These are phyloP conservation scores for Coniochaeta ligniaria DNA, from an alignment of 2,329 filamentous ascomycete genomes.

Conservation along the genomic window DNA sequence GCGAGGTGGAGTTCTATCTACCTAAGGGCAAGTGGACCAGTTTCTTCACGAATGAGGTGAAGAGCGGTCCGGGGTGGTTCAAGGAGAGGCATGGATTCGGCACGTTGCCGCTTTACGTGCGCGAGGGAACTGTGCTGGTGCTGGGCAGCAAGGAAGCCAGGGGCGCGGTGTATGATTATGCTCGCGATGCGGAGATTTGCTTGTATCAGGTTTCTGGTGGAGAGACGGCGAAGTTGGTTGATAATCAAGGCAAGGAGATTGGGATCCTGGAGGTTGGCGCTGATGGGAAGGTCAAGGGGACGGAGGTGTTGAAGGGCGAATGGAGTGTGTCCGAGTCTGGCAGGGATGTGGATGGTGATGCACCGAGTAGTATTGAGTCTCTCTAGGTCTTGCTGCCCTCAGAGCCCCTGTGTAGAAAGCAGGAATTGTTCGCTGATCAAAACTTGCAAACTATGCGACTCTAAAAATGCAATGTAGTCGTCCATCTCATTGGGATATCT, in stretches of 20 bases:
- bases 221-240: conserved; percentile 32
- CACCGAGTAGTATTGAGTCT: not conserved
- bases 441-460: too few relatives aligned
- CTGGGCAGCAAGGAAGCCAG: conserved; percentile 31
- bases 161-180: conserved; percentile 40
- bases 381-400: not conserved
- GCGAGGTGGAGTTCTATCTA: conserved; percentile 60
- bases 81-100: conserved; percentile 52
- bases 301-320: conserved; percentile 29
- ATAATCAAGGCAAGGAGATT: conserved; percentile 31
- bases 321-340: not conserved
- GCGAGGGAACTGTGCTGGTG: conserved; percentile 43
- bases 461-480: too few relatives aligned
- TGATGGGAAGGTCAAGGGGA: conserved; percentile 31
- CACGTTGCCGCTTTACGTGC: conserved; percentile 50
- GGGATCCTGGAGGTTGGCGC: conserved; percentile 30
- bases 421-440: too few relatives aligned
- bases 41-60: conserved; percentile 39
- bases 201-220: conserved; percentile 35
- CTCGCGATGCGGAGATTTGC: conserved; percentile 36
- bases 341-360: not conserved
- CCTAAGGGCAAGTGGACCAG: conserved; percentile 40
- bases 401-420: too few relatives aligned
- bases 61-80: conserved; percentile 49
- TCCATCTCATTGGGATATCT: too few relatives aligned